phyloP scores from a whole-genome alignment of 1,139 yeast species.

The Debaryomyces nepalensis region DNA sequence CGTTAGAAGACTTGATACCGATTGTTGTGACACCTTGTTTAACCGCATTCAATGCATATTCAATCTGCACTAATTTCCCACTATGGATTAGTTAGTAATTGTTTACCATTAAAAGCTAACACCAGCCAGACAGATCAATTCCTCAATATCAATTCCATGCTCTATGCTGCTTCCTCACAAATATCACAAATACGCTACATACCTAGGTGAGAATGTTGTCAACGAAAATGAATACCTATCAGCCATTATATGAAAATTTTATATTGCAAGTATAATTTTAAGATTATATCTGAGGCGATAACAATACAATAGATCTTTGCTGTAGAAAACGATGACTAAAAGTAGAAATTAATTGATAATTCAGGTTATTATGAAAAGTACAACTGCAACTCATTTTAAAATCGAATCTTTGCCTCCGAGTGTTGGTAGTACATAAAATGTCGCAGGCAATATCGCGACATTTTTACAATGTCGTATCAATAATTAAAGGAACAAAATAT shows the following conservation, averaged over 20 bases:
- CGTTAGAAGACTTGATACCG: slow-evolving; percentile 95
- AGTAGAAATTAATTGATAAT: background rate
- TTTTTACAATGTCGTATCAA: slow-evolving; percentile 3
- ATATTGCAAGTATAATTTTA: background rate
- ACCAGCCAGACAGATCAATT: background rate
- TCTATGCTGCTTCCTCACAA: background rate
- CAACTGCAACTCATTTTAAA: background rate
- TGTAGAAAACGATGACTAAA: background rate
- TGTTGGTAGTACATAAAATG: slow-evolving; percentile 9
- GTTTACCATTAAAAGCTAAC: background rate
- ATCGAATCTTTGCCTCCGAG: slow-evolving; percentile 5
- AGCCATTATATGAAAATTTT: slow-evolving; percentile 61
- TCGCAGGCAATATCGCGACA: slow-evolving; percentile 6
- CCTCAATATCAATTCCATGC: background rate
- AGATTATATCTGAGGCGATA: background rate
- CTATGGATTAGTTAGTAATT: slow-evolving; percentile 44
- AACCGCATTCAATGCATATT: slow-evolving; percentile 95
- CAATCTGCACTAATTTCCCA: slow-evolving; percentile 97
- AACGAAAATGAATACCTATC: slow-evolving; percentile 97
- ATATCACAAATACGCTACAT: slow-evolving; percentile 38
- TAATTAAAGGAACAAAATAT: slow-evolving; percentile 3
- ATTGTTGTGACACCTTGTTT: slow-evolving; percentile 97
- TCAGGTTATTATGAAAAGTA: background rate
- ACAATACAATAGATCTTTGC: slow-evolving; percentile 2
- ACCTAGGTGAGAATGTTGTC: slow-evolving; percentile 96